phyloP scores from a whole-genome alignment of 257 asterid genomes.

The Prunella vulgaris region DNA sequence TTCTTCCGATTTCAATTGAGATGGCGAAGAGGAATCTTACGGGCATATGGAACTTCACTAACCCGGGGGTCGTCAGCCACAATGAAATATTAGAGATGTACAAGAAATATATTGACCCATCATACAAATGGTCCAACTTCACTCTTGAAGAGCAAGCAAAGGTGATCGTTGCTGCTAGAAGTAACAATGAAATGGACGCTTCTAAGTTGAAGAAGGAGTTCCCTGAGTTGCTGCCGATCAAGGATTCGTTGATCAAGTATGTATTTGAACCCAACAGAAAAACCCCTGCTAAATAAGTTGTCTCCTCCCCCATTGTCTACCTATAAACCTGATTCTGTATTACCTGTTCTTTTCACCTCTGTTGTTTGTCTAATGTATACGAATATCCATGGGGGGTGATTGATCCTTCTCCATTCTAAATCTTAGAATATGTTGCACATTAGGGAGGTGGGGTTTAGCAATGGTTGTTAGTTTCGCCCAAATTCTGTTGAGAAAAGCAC shows the following conservation, averaged over 20 bases:
- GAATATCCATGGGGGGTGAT: constrained; percentile 9
- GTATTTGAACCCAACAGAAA: constrained; percentile 87
- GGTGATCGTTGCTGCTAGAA: constrained; percentile 87
- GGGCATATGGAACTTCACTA: constrained; percentile 96
- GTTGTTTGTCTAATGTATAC: constrained; percentile 24
- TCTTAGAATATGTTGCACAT: not conserved
- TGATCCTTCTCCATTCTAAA: not conserved
- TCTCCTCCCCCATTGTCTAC: not conserved
- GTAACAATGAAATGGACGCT: constrained; percentile 92
- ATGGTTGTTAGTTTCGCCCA: constrained; percentile 9
- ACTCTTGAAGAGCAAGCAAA: constrained; percentile 96
- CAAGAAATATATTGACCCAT: constrained; percentile 71
- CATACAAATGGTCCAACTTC: constrained; percentile 66
- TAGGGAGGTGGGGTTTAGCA: constrained; percentile 2
- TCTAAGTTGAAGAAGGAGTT: constrained; percentile 85
- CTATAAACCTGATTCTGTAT: constrained; percentile 18
- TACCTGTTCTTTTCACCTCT: not conserved
- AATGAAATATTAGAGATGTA: constrained; percentile 91
- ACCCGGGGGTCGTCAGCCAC: constrained; percentile 89
- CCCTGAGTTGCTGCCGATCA: constrained; percentile 76
- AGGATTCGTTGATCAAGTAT: constrained; percentile 80
- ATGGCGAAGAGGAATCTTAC: constrained; percentile 91
- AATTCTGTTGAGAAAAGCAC: not conserved
- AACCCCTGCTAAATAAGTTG: constrained; percentile 37
- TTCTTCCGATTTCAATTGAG: constrained; percentile 91